A percentile compares a stretch with the other conserved stretches of the same genome.
phyloP scores from a whole-genome alignment of 2,329 filamentous ascomycete genomes.

The Delphinella strobiligena region DNA sequence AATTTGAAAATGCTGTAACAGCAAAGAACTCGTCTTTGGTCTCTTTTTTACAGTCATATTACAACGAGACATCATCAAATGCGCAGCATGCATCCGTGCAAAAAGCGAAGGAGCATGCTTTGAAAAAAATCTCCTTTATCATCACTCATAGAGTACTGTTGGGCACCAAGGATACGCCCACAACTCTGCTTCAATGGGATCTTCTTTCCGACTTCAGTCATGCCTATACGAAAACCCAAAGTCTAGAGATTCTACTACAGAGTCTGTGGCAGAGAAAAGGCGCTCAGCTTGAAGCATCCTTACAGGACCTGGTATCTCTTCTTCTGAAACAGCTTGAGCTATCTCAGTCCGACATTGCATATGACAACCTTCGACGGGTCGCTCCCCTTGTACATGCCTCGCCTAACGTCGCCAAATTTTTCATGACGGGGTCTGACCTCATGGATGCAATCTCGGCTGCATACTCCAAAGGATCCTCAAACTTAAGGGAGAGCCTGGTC shows the following conservation, averaged over 20 bases:
- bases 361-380: constrained; percentile 44
- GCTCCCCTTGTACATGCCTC: constrained; percentile 54
- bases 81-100: constrained; percentile 2
- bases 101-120: constrained; percentile 27
- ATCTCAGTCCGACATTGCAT: constrained; percentile 44
- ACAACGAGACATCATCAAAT: constrained; percentile 33
- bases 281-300: constrained; percentile 38
- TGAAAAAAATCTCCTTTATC: constrained; percentile 55
- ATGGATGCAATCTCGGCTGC: constrained; percentile 61
- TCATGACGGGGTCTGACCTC: constrained; percentile 79
- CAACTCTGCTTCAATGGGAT: constrained; percentile 46
- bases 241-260: constrained; percentile 36
- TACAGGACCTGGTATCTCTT: constrained; percentile 49
- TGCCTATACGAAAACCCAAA: constrained; percentile 52
- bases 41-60: constrained; percentile 56
- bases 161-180: constrained; percentile 30
- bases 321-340: constrained; percentile 53
- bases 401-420: constrained; percentile 43
- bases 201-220: constrained; percentile 59
- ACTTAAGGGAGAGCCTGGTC: constrained; percentile 54
- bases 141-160: constrained; percentile 48
- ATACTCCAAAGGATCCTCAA: constrained; percentile 51
- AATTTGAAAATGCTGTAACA: constrained; percentile 34
- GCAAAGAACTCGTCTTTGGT: constrained; percentile 45
- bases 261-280: constrained; percentile 42